Conservation (phyloP, 768 basidiomycete species). For the Dentipellis sp. region DNA sequence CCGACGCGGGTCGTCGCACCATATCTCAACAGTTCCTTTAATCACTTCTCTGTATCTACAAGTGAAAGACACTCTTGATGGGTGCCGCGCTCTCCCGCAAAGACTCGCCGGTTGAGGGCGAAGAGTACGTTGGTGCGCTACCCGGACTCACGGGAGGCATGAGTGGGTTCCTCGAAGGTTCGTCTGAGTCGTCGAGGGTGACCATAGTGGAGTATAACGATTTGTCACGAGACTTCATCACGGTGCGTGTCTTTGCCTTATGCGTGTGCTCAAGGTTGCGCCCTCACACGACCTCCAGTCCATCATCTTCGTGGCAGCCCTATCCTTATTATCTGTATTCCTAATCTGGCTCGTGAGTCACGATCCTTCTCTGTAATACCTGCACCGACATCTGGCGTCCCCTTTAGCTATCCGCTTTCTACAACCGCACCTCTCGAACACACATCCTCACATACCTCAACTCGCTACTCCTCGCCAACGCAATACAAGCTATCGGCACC, state of each 20-base stretch:
- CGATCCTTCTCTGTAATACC: too few relatives aligned
- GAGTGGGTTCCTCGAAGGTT: neutral
- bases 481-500: constrained; percentile 24
- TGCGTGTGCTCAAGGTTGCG: too few relatives aligned
- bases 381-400: too few relatives aligned
- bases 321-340: constrained; percentile 21
- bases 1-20: neutral
- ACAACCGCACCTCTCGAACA: constrained; percentile 2
- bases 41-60: neutral
- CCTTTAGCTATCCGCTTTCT: too few relatives aligned
- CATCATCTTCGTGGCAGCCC: constrained; percentile 18
- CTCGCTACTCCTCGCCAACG: constrained; percentile 24
- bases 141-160: neutral
- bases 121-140: too few relatives aligned
- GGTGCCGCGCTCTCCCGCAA: constrained; percentile 1
- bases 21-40: neutral
- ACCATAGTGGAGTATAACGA: neutral
- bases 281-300: constrained; percentile 9
- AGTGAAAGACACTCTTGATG: neutral
- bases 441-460: constrained; percentile 22
- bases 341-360: constrained; percentile 14
- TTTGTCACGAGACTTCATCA: constrained; percentile 3
- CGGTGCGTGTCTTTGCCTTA: constrained; percentile 1
- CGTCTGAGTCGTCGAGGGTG: neutral
- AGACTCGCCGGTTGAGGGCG: neutral